Base-by-base conservation (phyloP, 2,329 filamentous ascomycete species). In the Cladosporium sp. region DNA sequence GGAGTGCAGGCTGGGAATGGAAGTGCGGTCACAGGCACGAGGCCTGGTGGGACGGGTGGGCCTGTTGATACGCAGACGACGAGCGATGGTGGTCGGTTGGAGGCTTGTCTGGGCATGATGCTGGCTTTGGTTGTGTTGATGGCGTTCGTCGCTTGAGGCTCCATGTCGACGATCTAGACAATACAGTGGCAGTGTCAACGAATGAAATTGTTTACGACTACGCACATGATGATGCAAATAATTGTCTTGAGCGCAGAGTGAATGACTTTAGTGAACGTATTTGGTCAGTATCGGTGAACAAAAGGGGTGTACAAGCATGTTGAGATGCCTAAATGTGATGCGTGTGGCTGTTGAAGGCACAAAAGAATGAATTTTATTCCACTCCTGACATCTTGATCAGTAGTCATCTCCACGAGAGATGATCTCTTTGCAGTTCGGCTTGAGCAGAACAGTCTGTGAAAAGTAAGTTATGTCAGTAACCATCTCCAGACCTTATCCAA, bases 371-470 rank as follows among this genome's bases (percentile, higher is more conserved):
- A 6, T 15, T 5, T 36, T 17, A 7, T 4, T 7, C 13, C 13
- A 15, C 4, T 7, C 12, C 13, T n/a, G 12, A 36, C 12, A 34
- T 34, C 12, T 13, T 12, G 13, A n/a, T 53, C 45, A 67, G 40
- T 63, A 69, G 50, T 71, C 68, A 45, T 71, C 67, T 38, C 70
- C 70, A 34, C 69, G 61, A 56, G 64, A 69, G 27, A 72, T 64
- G 7, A 72, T 66, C 56, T 72, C 70, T 54, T 72, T 72, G 22
- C 65, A 61, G 50, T 62, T 70, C 19, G 66, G 66, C 38, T 68
- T 58, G 24, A 72, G 60, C 47, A 72, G 54, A 50, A 74, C 65
- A 11, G 71, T 74, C 65, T 80, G 82, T 13, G 7, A 5, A 29
- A 15, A n/a, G 3, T n/a, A n/a, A 20, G 44, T 40, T n/a, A 45